A percentile compares a stretch with the other conserved stretches of the same genome.
phyloP scores from a whole-genome alignment of 2,329 filamentous ascomycete genomes.

The Colletotrichum caudatum region DNA sequence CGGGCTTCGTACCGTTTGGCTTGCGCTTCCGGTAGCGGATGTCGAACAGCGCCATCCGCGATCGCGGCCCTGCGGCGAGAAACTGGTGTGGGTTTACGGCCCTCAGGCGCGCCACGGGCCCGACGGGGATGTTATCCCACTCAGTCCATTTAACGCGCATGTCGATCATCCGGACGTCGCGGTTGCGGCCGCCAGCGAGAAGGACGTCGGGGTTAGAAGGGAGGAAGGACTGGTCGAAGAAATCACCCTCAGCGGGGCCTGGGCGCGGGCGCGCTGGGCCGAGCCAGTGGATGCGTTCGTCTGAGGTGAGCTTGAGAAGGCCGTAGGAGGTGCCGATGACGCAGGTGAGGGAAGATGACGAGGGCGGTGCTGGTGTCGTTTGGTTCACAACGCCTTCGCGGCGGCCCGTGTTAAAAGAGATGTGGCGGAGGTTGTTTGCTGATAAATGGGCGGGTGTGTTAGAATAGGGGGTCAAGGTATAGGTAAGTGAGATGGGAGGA shows the following conservation, averaged over 20 bases:
- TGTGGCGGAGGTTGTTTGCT: constrained; percentile 51
- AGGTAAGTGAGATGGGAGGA: neutral
- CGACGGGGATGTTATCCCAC: constrained; percentile 53
- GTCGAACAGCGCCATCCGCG: constrained; percentile 68
- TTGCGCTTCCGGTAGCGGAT: constrained; percentile 56
- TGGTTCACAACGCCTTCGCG: constrained; percentile 53
- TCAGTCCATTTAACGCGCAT: constrained; percentile 52
- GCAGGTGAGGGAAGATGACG: constrained; percentile 55
- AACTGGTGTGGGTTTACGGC: constrained; percentile 63
- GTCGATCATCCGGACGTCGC: constrained; percentile 60
- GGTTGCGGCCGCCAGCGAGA: constrained; percentile 64
- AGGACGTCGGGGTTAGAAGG: constrained; percentile 58
- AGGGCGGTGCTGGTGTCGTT: constrained; percentile 56
- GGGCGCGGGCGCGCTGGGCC: constrained; percentile 45
- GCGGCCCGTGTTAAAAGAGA: constrained; percentile 47
- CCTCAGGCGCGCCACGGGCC: constrained; percentile 62
- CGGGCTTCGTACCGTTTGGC: constrained; percentile 49
- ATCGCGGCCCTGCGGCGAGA: constrained; percentile 64
- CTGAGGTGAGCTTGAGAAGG: constrained; percentile 54
- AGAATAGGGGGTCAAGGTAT: neutral
- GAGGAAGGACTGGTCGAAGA: constrained; percentile 64
- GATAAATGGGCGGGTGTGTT: neutral
- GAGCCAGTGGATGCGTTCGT: constrained; percentile 52
- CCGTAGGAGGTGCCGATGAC: constrained; percentile 62
- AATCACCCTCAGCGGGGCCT: constrained; percentile 47